Base-by-base conservation (phyloP, 2,329 filamentous ascomycete species). In the Ceratocystis diversiconidia region DNA sequence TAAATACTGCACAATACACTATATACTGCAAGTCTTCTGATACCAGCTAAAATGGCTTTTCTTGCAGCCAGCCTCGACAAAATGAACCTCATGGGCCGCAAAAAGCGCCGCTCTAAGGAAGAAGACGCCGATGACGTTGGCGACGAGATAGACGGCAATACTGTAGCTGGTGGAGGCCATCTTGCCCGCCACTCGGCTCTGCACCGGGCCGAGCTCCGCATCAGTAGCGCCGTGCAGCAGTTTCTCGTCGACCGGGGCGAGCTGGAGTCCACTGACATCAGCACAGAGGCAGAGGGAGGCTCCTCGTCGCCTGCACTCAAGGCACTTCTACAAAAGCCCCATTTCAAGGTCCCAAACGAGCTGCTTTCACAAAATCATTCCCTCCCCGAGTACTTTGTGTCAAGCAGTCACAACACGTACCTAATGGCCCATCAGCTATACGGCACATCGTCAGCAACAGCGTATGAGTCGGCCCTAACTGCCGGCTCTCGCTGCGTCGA, bases 391-490 rank as follows among this genome's bases (percentile, higher is more conserved):
- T 89, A 89, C 73, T 89, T 85, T 71, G 83, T 89, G 74, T 87
- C 83, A 73, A 87, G 85, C 3, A 87, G 83, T 69, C 86, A 89
- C 75, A 89, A 89, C 73, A 89, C 86, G 0, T 89, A 89, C 70
- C 76, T 89, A 30, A 77, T 85, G 70, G 86, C 85, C 0, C 84
- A 89, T 72, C 86, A 89, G 74, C 80, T 89, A 1, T 86, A 79
- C 70, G 86, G 86, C 3, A 76, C 76, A 25, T 86, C 84, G 1
- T 82, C 81, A 2, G 83, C 84, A 6, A 75, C 78, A 3, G 85
- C 84, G 0, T 89, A 89, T 71, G 79, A 85, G 70, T 82, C 78
- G 5, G 83, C 84, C 0, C 75, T 89, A 17, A 76, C 74, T 36
- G 82, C 84, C 0, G 86, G 86, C 1, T 84, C 85, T 1, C 78